Base-by-base conservation (phyloP, 805 yeast species). In the Sugiyamaella mastotermitis region DNA sequence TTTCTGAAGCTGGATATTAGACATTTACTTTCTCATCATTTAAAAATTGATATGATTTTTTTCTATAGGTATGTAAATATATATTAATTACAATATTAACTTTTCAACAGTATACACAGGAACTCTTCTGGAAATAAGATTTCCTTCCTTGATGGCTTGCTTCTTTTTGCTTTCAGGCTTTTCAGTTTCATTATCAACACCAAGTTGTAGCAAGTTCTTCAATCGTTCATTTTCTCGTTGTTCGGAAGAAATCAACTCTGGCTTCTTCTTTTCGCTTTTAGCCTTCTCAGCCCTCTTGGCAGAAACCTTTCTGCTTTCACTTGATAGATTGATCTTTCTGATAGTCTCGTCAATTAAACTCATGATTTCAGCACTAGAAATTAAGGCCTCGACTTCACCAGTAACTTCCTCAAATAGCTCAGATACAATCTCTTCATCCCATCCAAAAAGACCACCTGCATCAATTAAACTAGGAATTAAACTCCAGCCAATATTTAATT, bases 381-480 rank as follows among this genome's bases (percentile, higher is more conserved):
- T 48, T 16, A 50, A 20, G 2, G 71, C 57, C 9, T 66, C 67
- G 13, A 80, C 65, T 52, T 76, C 76, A 11, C 54, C 42, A 21
- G 63, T 65, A 18, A 82, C 61, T n/a, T 68, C 62, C 13, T 46
- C 55, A 30, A 68, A 60, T 40, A 80, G 65, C 15, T 58, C 58
- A 17, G 62, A 62, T 34, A 79, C 61, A 25, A 74, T 67, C 5
- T 73, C 70, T 25, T 66, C 64, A 35, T 72, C 71, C 74, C 84
- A 75, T 44, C 77, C 74, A 55, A 83, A 74, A 33, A 83, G 61
- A 1, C 92, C 92, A 37, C 79, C 80, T 1, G 83, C 75, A 55
- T 83, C 92, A 36, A 83, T 71, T 33, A 83, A 69, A 16, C 79
- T 66, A 40, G 78, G 72, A 31, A 83, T 61, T n/a, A 82, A 60